A percentile compares a stretch with the other conserved stretches of the same genome.
Conservation (phyloP, 495 filamentous ascomycete species). For the Xylaria flabelliformis region DNA sequence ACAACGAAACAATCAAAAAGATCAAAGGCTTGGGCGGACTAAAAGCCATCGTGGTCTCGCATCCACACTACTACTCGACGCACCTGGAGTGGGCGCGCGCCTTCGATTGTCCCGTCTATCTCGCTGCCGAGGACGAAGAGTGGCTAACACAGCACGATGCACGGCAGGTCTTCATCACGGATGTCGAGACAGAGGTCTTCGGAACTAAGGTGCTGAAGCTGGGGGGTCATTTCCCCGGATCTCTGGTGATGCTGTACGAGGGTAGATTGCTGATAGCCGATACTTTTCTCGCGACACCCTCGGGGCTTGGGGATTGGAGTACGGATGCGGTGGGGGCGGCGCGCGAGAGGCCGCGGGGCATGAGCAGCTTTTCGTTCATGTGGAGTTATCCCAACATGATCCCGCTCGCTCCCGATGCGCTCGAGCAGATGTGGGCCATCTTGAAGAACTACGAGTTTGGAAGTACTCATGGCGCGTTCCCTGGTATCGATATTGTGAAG, state of each 20-base stretch:
- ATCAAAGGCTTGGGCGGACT: conserved; percentile 64
- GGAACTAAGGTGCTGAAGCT: conserved; percentile 69
- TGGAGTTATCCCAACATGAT: conserved; percentile 85
- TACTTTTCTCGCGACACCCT: conserved; percentile 70
- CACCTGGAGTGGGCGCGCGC: conserved; percentile 68
- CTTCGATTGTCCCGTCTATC: conserved; percentile 69
- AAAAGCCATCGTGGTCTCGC: conserved; percentile 75
- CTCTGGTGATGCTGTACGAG: conserved; percentile 65
- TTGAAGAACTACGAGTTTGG: conserved; percentile 65
- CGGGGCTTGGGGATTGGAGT: conserved; percentile 52
- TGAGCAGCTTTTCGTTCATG: conserved; percentile 74
- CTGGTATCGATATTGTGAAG: conserved; percentile 64
- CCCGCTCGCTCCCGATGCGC: conserved; percentile 64
- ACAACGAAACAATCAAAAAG: conserved; percentile 60
- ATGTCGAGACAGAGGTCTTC: conserved; percentile 39
- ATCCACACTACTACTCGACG: conserved; percentile 80
- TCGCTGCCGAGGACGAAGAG: conserved; percentile 64
- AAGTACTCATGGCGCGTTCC: conserved; percentile 70
- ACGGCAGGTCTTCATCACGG: conserved; percentile 52
- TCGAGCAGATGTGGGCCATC: conserved; percentile 59
- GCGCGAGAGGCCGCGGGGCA: conserved; percentile 57
- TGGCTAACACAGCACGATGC: conserved; percentile 57
- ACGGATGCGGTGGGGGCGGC: conserved; percentile 40
- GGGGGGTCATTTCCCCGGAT: conserved; percentile 79
- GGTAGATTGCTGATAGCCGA: conserved; percentile 71